Evolutionary conservation across 805 yeast genomes (phyloP).

Genomic region (Ogataea pignaliae): DNA sequence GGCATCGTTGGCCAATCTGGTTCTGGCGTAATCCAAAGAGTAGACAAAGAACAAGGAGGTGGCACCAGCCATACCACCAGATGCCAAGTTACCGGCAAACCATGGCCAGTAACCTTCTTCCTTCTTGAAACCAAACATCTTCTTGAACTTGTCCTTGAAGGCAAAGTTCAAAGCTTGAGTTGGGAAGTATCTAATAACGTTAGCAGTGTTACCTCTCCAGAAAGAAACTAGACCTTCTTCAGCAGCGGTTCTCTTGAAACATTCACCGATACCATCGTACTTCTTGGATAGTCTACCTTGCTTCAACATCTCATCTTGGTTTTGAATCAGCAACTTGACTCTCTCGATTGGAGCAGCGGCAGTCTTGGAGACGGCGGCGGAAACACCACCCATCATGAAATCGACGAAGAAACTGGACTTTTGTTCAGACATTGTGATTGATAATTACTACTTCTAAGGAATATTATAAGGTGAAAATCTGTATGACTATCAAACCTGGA

Average conservation of each 20-base stretch:
- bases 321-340: conserved; percentile 93
- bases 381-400: conserved; percentile 97
- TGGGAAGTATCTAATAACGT: conserved; percentile 98
- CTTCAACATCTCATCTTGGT: conserved; percentile 97
- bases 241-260: conserved; percentile 92
- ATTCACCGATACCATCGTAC: conserved; percentile 88
- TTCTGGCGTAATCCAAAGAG: conserved; percentile 98
- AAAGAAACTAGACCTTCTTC: conserved; percentile 89
- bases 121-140: conserved; percentile 95
- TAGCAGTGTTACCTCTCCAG: conserved; percentile 99
- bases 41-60: conserved; percentile 87
- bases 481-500: no score
- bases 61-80: conserved; percentile 99
- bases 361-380: conserved; percentile 98
- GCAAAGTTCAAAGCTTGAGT: conserved; percentile 98
- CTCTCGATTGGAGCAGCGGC: conserved; percentile 98
- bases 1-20: conserved; percentile 98
- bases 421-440: conserved; percentile 32
- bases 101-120: conserved; percentile 88
- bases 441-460: conserved; percentile 3
- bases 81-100: conserved; percentile 98
- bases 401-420: conserved; percentile 52
- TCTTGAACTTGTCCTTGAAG: conserved; percentile 96
- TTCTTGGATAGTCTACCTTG: conserved; percentile 88
- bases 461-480: conserved; percentile 2